A percentile compares a stretch with the other conserved stretches of the same genome.
These are phyloP conservation scores for Gigaspora rosea DNA, from an alignment of 192 early-diverging fungal species.

Conservation along the genomic window DNA sequence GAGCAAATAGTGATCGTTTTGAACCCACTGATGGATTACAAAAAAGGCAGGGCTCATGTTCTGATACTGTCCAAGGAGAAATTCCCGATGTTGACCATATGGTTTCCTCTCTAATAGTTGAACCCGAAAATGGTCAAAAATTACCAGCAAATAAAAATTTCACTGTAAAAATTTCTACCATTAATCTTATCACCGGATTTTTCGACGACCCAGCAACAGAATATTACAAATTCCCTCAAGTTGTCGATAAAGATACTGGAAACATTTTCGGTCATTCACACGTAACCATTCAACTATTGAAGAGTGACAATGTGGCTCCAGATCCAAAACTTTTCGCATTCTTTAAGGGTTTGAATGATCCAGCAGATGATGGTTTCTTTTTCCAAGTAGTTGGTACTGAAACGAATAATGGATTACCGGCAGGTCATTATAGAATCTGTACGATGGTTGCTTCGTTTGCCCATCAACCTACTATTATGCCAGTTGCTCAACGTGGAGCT, in stretches of 20 bases:
- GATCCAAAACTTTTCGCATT: constrained; percentile 9
- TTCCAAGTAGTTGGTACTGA: not conserved
- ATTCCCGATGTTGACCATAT: not conserved
- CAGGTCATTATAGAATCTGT: constrained; percentile 23
- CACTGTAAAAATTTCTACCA: not conserved
- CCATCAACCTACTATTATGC: constrained; percentile 31
- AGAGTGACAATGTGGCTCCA: not conserved
- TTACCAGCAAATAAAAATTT: not conserved
- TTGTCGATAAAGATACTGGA: not conserved
- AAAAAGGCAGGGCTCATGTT: not conserved
- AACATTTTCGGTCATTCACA: constrained; percentile 1
- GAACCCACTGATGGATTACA: not conserved
- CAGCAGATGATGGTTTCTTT: not conserved
- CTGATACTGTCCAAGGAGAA: constrained; percentile 3
- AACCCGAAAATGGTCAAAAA: not conserved
- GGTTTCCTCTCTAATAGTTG: constrained; percentile 5
- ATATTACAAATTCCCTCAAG: constrained; percentile 8
- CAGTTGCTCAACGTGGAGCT: constrained; percentile 29
- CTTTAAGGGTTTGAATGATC: constrained; percentile 6
- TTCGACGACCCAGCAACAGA: not conserved
- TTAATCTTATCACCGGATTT: not conserved
- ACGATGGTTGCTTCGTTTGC: constrained; percentile 20
- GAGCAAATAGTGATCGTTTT: too few relatives aligned
- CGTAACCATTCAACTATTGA: constrained; percentile 7
- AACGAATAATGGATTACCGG: not conserved